Evolutionary conservation across 139 green algal species (phyloP), one percentile per base, ranked within the genome.

Genomic region (Tetradesmus obliquus): DNA sequence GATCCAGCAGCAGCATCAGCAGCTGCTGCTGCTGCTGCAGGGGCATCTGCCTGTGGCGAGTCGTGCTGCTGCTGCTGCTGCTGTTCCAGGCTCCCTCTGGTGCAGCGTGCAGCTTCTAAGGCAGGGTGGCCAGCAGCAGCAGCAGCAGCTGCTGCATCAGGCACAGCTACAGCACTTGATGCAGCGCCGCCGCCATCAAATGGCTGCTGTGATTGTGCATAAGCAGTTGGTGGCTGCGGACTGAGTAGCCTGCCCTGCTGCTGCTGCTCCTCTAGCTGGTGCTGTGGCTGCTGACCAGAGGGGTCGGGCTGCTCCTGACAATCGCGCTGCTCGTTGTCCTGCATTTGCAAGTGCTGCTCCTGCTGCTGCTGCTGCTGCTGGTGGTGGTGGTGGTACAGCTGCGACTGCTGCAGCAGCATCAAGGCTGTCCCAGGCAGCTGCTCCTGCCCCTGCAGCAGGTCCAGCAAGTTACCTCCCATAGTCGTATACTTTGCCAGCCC

Each of bases 21-120:
- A 79, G 84, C 10, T 51, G 19, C 82, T 72, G 82, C 55, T 87
- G 74, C 74, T 82, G 72, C 20, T 81, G 58, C 17, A 87, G n/a
- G 12, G 3, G 62, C 60, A 62, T 10, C 45, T 45, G 3, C 22
- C 32, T 51, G 84, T 4, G 20, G 62, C 45, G 15, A 53, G 5
- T 20, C 2, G 22, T 55, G 17, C 58, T 88, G 58, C 3, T 54
- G 20, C 83, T 76, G 19, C 7, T 51, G 74, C 22, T 82, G 74
- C 24, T 54, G n/a, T 22, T n/a, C 5, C 51, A n/a, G 15, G 10
- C 20, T 17, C 74, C 19, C 20, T 74, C 17, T 72, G 55, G 12
- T 69, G 82, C 1, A 12, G 15, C 10, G 55, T 54, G 82, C 19
- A 81, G 84, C 84, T 45, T 19, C 55, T 80, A 12, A 24, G 10